Evolutionary conservation across 2,329 filamentous ascomycete species (phyloP).

Genomic region (Bipolaris victoriae): DNA sequence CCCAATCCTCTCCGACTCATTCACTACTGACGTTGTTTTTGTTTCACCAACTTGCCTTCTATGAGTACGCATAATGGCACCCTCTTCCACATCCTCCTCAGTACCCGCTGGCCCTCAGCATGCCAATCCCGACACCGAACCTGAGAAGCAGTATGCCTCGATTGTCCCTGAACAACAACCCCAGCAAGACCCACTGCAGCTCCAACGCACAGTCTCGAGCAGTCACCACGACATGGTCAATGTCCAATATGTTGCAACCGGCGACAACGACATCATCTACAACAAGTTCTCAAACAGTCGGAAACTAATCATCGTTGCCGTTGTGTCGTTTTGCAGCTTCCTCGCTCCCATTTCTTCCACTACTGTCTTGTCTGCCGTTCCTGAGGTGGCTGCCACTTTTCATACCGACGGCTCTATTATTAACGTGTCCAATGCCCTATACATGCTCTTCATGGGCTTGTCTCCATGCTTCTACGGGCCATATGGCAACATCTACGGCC

Average conservation of each 20-base stretch:
- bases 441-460: slow-evolving; percentile 73
- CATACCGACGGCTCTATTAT: slow-evolving; percentile 71
- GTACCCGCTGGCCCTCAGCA: slow-evolving; percentile 20
- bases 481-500: slow-evolving; percentile 59
- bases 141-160: slow-evolving; percentile 41
- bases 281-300: slow-evolving; percentile 65
- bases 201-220: slow-evolving; percentile 42
- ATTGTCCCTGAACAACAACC: slow-evolving; percentile 29
- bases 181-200: slow-evolving; percentile 26
- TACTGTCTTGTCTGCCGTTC: slow-evolving; percentile 73
- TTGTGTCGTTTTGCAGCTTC: slow-evolving; percentile 77
- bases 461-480: slow-evolving; percentile 72
- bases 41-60: slow-evolving; percentile 18
- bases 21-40: background rate
- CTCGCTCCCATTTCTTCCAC: slow-evolving; percentile 77
- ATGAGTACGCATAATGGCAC: slow-evolving; percentile 42
- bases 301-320: slow-evolving; percentile 70
- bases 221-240: slow-evolving; percentile 44
- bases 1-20: background rate
- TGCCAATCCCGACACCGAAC: slow-evolving; percentile 11
- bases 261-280: slow-evolving; percentile 63
- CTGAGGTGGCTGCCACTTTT: slow-evolving; percentile 72
- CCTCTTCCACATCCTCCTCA: slow-evolving; percentile 28
- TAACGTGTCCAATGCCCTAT: slow-evolving; percentile 76
- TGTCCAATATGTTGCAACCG: slow-evolving; percentile 35